Evolutionary conservation across 257 asterid genomes (phyloP), one percentile per base, ranked within the genome.

Genomic region (Ajuga chamaepitys): DNA sequence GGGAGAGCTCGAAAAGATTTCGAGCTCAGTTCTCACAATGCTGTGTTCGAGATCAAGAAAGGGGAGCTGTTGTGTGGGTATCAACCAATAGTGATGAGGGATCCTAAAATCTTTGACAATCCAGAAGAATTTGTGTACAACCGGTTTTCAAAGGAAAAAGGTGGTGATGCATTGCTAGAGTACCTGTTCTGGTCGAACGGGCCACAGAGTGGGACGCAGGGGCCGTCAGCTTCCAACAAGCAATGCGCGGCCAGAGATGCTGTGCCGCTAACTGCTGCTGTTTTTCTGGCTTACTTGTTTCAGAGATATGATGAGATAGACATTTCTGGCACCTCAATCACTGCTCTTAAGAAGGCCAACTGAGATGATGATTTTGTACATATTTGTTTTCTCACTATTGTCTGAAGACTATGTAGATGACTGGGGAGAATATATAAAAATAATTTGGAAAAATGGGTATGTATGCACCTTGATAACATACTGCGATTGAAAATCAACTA

Each of bases 101-200:
- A 91, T 74, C 68, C 95, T 9, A 78, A 74, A 47, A 80, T 88
- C 50, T 91, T 84, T 44, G 89, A 81, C 24, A 78, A 86, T 58
- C 92, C 98, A 1, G 95, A 88, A 67, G 79, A 73, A 2, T 91
- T 90, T 50, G 62, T 81, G n/a, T 64, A 78, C 42, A 79, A 83
- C 9, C 58, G 98, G 46, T 91, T 88, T 64, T 77, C 87, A 0
- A 62, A 74, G 74, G 83, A 67, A 6, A 84, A 80, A 22, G 95
- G 96, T 0, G 81, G 81, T 12, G 58, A 75, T 13, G 80, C 74
- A 64, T 70, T 85, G 70, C 68, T 91, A 18, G 71, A 80, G 69
- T 88, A 86, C 75, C 80, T 91, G 45, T 91, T 42, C 67, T 91
- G 98, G 98, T 91, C 98, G 1, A 91, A 91, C 22, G 98, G 98